Evolutionary conservation across 371 early-diverging fungal genomes (phyloP).

Genomic region (Circinella umbellata): DNA sequence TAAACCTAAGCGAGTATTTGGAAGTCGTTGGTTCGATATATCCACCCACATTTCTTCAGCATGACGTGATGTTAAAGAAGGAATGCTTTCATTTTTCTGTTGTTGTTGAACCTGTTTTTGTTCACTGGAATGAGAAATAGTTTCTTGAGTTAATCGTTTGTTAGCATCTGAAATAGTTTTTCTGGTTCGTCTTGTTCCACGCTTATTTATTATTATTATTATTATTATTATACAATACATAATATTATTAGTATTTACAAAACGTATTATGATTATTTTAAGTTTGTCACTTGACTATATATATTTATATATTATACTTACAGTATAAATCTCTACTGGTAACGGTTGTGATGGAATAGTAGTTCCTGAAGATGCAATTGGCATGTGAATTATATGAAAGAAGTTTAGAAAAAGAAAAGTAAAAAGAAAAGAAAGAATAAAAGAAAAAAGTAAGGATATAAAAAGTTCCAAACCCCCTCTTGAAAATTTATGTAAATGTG

Average conservation of each 20-base stretch:
- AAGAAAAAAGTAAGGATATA: no score
- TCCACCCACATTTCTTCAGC: conserved; percentile 35
- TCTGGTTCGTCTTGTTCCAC: no score
- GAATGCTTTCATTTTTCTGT: no score
- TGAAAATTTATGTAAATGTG: neutral
- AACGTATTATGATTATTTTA: no score
- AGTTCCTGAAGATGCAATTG: conserved; percentile 9
- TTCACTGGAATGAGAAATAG: no score
- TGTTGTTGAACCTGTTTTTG: no score
- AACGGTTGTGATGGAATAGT: neutral
- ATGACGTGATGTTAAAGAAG: conserved; percentile 18
- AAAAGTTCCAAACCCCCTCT: neutral
- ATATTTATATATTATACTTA: neutral
- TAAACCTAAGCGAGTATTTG: conserved; percentile 23
- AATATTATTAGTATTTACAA: neutral
- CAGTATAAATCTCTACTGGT: neutral
- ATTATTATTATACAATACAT: no score
- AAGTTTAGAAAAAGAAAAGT: no score
- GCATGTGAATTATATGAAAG: neutral
- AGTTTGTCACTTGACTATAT: neutral
- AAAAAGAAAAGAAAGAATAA: no score
- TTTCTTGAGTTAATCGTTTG: no score
- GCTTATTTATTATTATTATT: no score
- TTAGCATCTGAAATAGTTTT: no score
- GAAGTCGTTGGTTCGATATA: conserved; percentile 29